Evolutionary conservation across 768 basidiomycete species (phyloP), one percentile per base, ranked within the genome.

Genomic region (Crepidotus variabilis): DNA sequence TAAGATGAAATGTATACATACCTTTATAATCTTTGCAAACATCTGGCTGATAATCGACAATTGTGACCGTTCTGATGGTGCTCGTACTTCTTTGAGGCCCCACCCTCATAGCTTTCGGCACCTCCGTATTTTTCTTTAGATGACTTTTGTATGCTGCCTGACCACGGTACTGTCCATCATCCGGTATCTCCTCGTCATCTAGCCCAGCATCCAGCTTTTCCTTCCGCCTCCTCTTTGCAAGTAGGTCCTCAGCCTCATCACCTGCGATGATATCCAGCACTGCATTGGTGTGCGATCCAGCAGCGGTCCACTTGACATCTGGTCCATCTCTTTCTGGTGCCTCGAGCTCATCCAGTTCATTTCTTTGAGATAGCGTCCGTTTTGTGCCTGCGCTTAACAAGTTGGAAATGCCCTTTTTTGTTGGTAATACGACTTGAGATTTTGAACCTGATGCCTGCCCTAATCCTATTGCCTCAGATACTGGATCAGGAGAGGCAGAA

Each of bases 1-100:
- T 55, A 32, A 48, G 34, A 50, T 28, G 36, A 48, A 2, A 57
- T 20, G 23, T 24, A 21, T 11, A 79, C 87, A 55, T 59, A 92
- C 94, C 94, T 85, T 97, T 98, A 73, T 99, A 99, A 72, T 98
- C 96, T 72, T 99, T 99, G 74, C 96, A 99, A 16, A 99, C 96
- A 66, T 98, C 96, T 2, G 96, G 96, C 71, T 99, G 96, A 72
- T 98, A 99, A 77, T 99, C 96, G 47, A 92, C 82, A 56, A 98
- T 87, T 2, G 96, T 98, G 47, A 96, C 95, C 2, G 92, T 95
- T 55, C 94, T 83, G 62, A 99, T 93, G 57, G 90, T 98, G 74
- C 69, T 89, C 46, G 74, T 85, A 67, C 72, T 86, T 69, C 87
- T 78, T 70, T 89, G 92, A 61, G 83, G 96, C 49, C 83, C 94